These are phyloP conservation scores for Colletotrichum kahawae DNA, from an alignment of 2,329 filamentous ascomycete species.

Conservation along the genomic window DNA sequence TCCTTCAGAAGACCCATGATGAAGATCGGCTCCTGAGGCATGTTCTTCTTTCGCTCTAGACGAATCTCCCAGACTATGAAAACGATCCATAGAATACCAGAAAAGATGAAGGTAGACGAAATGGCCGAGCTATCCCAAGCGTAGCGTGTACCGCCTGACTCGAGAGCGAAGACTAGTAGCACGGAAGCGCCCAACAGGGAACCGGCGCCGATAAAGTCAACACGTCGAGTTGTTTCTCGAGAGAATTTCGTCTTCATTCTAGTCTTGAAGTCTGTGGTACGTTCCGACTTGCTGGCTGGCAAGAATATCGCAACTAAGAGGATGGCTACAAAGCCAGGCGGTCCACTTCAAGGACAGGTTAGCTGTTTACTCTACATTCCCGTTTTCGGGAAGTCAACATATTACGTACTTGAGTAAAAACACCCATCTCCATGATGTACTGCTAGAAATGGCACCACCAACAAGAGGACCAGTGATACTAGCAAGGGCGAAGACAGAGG, in stretches of 20 bases:
- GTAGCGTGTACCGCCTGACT: conserved; percentile 46
- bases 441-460: conserved; percentile 44
- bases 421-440: conserved; percentile 49
- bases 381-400: fast-evolving
- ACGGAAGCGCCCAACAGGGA: conserved; percentile 27
- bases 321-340: neutral
- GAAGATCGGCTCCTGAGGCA: neutral
- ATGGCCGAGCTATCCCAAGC: conserved; percentile 46
- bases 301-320: neutral
- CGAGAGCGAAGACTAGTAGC: conserved; percentile 50
- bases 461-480: conserved; percentile 47
- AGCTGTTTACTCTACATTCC: neutral
- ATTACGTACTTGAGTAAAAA: conserved; percentile 34
- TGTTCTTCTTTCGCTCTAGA: neutral
- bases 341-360: neutral
- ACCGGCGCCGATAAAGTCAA: neutral
- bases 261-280: neutral
- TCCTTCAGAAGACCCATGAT: neutral
- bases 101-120: conserved; percentile 31
- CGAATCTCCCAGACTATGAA: neutral
- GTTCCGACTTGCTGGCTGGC: neutral
- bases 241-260: neutral
- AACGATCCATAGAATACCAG: neutral
- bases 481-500: conserved; percentile 42
- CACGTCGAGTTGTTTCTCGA: neutral